Percentiles rank a stretch among this genome's conserved stretches.
Conservation (phyloP, 2,329 filamentous ascomycete species). For the Aspergillus pseudonomiae region DNA sequence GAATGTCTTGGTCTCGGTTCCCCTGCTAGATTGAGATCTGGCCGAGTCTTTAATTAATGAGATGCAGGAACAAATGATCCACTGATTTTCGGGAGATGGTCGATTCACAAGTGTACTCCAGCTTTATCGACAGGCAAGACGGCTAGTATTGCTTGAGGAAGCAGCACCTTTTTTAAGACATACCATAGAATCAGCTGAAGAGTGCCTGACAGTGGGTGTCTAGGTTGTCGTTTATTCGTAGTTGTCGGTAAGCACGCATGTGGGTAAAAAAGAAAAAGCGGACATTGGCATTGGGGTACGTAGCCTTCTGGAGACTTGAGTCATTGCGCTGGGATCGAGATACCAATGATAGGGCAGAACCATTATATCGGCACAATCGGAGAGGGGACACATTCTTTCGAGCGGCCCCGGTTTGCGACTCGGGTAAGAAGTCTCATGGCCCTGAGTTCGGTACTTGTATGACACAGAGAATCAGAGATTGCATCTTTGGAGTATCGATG, state of each 20-base stretch:
- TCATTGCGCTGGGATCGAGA: background rate
- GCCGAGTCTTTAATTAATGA: constrained; percentile 14
- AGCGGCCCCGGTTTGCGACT: background rate
- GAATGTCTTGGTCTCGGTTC: constrained; percentile 13
- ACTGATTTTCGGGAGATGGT: constrained; percentile 8
- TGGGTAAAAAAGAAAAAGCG: background rate
- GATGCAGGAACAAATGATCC: constrained; percentile 20
- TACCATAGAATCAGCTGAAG: background rate
- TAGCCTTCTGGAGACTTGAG: constrained; percentile 4
- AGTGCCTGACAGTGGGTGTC: background rate
- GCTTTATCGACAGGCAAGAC: background rate
- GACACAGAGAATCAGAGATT: background rate
- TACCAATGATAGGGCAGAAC: constrained; percentile 6
- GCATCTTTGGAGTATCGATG: background rate
- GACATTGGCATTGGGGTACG: background rate
- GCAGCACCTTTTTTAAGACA: background rate
- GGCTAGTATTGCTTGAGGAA: background rate
- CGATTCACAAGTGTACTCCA: background rate
- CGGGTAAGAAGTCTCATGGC: constrained; percentile 5
- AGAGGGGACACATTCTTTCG: background rate
- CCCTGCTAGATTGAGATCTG: constrained; percentile 16
- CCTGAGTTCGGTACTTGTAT: background rate
- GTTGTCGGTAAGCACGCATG: background rate
- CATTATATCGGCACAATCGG: background rate
- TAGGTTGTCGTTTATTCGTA: background rate